Evolutionary conservation across 148 eudicot genomes (phyloP).

Genomic region (Vaccinium corymbosum): DNA sequence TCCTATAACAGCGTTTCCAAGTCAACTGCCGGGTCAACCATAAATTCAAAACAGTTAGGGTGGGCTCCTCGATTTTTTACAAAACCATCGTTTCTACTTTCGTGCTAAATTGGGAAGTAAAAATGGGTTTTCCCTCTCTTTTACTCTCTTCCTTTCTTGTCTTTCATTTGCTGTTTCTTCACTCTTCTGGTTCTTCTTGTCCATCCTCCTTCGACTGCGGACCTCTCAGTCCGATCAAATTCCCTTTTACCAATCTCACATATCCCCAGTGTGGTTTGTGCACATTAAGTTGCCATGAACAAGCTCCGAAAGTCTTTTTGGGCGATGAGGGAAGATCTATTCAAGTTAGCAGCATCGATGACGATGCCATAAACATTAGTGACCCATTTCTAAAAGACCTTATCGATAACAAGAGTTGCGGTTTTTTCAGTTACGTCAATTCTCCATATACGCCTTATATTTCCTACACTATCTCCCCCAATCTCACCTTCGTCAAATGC

Average conservation of each 20-base stretch:
- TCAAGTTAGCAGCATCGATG: no score
- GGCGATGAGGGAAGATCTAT: not conserved
- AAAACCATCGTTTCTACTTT: no score
- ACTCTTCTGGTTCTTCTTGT: no score
- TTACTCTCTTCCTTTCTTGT: no score
- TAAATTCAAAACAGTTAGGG: no score
- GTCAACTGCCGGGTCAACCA: no score
- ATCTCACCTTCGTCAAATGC: constrained; percentile 31
- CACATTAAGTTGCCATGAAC: constrained; percentile 25
- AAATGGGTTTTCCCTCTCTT: no score
- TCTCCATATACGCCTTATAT: constrained; percentile 18
- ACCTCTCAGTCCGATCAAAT: not conserved
- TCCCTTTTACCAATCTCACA: constrained; percentile 32
- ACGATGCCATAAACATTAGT: not conserved
- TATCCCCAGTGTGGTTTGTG: constrained; percentile 31
- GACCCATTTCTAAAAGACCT: not conserved
- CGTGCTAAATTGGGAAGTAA: no score
- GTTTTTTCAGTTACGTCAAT: not conserved
- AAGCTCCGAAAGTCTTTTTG: constrained; percentile 16
- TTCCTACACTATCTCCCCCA: not conserved
- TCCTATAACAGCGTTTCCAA: no score
- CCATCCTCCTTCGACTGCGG: no score
- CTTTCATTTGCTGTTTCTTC: no score
- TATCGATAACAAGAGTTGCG: not conserved
- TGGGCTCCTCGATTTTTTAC: no score